Conservation (phyloP, 228 moss, liverwort and hornwort genomes). For the Sphagnum fallax region DNA sequence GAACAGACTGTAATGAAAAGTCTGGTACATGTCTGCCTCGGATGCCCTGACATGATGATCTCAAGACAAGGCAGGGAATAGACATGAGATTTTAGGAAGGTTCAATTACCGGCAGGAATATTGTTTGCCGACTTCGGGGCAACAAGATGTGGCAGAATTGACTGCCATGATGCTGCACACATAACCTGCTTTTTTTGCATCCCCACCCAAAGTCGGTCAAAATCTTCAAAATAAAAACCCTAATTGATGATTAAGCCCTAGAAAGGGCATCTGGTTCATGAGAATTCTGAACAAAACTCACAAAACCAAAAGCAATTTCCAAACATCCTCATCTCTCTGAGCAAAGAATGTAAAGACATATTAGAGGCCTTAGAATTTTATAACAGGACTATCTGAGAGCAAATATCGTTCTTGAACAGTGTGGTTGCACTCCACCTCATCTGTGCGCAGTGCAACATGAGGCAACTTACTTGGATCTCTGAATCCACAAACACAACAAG, state of each 20-base stretch:
- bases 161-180: slow-evolving; percentile 69
- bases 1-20: too few species aligned
- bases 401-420: slow-evolving; percentile 70
- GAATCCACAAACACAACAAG: neutral
- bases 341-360: neutral
- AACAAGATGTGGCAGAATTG: slow-evolving; percentile 56
- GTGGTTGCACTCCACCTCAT: slow-evolving; percentile 45
- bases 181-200: slow-evolving; percentile 36
- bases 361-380: too few species aligned
- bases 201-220: neutral
- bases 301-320: neutral
- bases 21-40: neutral
- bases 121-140: slow-evolving; percentile 39
- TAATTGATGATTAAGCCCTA: neutral
- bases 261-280: neutral
- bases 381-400: slow-evolving; percentile 64
- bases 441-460: slow-evolving; percentile 18
- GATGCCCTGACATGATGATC: neutral
- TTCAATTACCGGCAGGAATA: slow-evolving; percentile 58
- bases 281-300: neutral
- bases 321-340: neutral
- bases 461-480: slow-evolving; percentile 17
- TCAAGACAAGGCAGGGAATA: too few species aligned
- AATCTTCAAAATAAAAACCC: neutral
- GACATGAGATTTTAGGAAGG: too few species aligned